These are phyloP conservation scores for Echinochloa phyllopogon DNA, from an alignment of 176 grass and related monocot species.

Conservation along the genomic window DNA sequence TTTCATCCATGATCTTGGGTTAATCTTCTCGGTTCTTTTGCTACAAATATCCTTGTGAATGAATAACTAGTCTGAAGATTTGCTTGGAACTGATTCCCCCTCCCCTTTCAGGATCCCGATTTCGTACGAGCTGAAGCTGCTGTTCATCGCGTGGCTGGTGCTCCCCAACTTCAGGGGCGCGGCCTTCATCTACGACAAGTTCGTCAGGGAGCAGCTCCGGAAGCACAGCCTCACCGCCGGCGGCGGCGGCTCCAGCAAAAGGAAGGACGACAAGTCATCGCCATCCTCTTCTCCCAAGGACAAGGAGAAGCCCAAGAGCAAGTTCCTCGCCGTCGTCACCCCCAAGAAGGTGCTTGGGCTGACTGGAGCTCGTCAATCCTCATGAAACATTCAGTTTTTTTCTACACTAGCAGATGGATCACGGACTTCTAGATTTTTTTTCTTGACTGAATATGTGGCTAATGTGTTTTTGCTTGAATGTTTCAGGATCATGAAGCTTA, in stretches of 20 bases:
- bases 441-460: neutral
- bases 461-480: slow-evolving; percentile 5
- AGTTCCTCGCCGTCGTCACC: slow-evolving; percentile 58
- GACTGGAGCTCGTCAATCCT: neutral
- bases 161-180: slow-evolving; percentile 86
- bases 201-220: slow-evolving; percentile 75
- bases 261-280: slow-evolving; percentile 45
- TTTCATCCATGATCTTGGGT: neutral
- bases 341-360: slow-evolving; percentile 57
- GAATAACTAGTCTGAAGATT: neutral
- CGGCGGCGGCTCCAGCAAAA: neutral
- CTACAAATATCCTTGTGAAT: neutral
- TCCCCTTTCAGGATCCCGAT: slow-evolving; percentile 56
- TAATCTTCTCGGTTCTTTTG: neutral
- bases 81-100: neutral
- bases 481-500: slow-evolving; percentile 48
- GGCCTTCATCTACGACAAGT: slow-evolving; percentile 84
- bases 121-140: slow-evolving; percentile 85
- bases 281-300: slow-evolving; percentile 54
- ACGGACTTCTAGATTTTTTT: neutral
- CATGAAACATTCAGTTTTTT: neutral
- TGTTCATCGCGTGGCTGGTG: slow-evolving; percentile 83
- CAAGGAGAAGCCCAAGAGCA: slow-evolving; percentile 75
- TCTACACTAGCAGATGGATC: neutral
- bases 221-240: slow-evolving; percentile 37